Percentiles rank a stretch among this genome's conserved stretches.
These are phyloP conservation scores for Hypoxylon lenormandii DNA, from an alignment of 495 filamentous ascomycete species.

Conservation along the genomic window DNA sequence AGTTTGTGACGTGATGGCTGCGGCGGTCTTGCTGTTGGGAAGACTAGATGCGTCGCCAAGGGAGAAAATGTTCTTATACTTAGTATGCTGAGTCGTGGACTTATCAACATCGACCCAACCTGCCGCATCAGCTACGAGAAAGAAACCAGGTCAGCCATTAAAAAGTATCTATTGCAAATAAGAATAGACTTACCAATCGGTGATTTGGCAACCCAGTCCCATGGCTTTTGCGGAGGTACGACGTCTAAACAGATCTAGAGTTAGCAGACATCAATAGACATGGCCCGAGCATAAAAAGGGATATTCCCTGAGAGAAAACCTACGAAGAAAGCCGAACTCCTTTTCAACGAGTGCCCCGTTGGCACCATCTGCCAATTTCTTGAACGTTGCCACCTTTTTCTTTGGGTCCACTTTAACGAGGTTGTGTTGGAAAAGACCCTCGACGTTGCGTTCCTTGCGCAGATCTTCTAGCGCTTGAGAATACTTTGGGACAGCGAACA, in stretches of 20 bases:
- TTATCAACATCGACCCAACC: constrained; percentile 75
- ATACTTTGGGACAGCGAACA: constrained; percentile 80
- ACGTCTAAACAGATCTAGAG: constrained; percentile 27
- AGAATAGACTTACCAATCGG: constrained; percentile 39
- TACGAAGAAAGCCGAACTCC: constrained; percentile 69
- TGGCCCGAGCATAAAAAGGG: not conserved
- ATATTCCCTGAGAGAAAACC: not conserved
- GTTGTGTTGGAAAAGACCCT: constrained; percentile 75
- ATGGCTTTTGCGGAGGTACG: constrained; percentile 50
- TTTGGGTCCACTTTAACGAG: constrained; percentile 68
- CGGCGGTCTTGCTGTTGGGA: constrained; percentile 76
- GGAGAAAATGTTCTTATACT: constrained; percentile 75
- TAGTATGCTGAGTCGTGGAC: constrained; percentile 69
- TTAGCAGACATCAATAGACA: constrained; percentile 50
- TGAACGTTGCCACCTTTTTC: constrained; percentile 51
- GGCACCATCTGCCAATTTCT: constrained; percentile 43
- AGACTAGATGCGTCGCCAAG: constrained; percentile 74
- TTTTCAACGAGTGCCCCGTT: constrained; percentile 58
- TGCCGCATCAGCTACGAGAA: constrained; percentile 63
- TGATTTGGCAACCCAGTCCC: constrained; percentile 51
- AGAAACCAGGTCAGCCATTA: constrained; percentile 19
- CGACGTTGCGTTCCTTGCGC: constrained; percentile 71
- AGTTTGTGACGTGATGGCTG: constrained; percentile 72
- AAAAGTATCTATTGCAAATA: not conserved
- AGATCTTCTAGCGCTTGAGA: constrained; percentile 70